Evolutionary conservation across 768 basidiomycete species (phyloP).

Genomic region (Stropharia rugosoannulata): DNA sequence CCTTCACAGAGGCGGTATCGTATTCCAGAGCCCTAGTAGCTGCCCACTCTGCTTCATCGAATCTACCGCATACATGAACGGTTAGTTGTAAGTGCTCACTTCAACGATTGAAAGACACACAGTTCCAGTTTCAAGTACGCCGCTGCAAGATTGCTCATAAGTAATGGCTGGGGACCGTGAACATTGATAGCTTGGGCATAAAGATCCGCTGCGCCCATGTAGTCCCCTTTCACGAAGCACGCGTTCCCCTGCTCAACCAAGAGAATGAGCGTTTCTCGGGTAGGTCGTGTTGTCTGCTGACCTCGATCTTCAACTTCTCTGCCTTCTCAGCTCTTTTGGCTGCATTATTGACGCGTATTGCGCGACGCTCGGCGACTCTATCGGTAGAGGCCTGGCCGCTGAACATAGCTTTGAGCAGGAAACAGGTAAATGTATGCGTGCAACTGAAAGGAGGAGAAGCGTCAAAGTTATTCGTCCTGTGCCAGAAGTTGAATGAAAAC

Average conservation of each 20-base stretch:
- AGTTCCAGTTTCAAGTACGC: constrained; percentile 34
- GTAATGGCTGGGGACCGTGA: constrained; percentile 28
- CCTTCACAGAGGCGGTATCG: constrained; percentile 34
- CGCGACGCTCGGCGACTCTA: not conserved
- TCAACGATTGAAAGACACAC: constrained; percentile 13
- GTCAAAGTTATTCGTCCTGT: no score
- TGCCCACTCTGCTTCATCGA: constrained; percentile 31
- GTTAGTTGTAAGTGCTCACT: not conserved
- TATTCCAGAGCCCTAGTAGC: constrained; percentile 30
- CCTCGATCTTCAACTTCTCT: constrained; percentile 16
- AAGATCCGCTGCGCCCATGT: constrained; percentile 23
- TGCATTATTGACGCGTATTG: constrained; percentile 1
- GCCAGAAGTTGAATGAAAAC: no score
- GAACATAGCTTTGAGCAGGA: no score
- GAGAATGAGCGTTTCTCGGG: not conserved
- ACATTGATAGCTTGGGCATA: constrained; percentile 28
- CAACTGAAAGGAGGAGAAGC: no score
- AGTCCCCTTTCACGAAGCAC: constrained; percentile 28
- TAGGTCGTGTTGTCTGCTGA: not conserved
- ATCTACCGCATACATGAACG: constrained; percentile 19
- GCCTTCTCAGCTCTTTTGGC: constrained; percentile 7
- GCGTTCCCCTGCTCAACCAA: constrained; percentile 28
- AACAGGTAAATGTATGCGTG: no score
- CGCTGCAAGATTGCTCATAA: constrained; percentile 36
- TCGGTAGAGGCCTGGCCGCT: not conserved